Evolutionary conservation across 306 rosid species (phyloP).

Genomic region (Sphenostylis stenocarpa): DNA sequence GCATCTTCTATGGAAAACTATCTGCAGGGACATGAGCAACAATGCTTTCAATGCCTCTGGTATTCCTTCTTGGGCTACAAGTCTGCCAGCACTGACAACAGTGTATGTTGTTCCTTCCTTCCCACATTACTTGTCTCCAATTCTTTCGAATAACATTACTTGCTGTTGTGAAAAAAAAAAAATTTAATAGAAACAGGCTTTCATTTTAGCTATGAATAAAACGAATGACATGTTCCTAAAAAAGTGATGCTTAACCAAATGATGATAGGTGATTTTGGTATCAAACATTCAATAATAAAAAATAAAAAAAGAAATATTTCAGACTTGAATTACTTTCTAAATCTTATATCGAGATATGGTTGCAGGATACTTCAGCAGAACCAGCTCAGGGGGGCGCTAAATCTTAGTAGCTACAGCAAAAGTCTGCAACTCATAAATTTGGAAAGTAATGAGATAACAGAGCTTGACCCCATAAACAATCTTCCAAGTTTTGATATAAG

Average conservation of each 20-base stretch:
- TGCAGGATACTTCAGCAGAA: conserved; percentile 38
- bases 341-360: conserved; percentile 31
- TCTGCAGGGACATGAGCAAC: conserved; percentile 58
- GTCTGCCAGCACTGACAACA: conserved; percentile 43
- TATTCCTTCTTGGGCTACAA: conserved; percentile 60
- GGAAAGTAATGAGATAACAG: conserved; percentile 27
- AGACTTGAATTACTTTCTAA: background rate
- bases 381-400: conserved; percentile 37
- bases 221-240: no score
- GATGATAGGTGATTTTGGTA: no score
- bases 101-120: conserved; percentile 49
- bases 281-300: no score
- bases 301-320: no score
- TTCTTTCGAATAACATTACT: background rate
- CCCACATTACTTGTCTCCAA: background rate
- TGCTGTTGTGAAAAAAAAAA: background rate
- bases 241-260: background rate
- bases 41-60: conserved; percentile 45
- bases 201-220: background rate
- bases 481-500: conserved; percentile 14
- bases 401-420: conserved; percentile 33
- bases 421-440: conserved; percentile 42
- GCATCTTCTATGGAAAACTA: conserved; percentile 15
- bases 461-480: background rate
- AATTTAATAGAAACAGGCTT: background rate